Evolutionary conservation across 768 basidiomycete species (phyloP).

Genomic region (Lentinula lateritia): DNA sequence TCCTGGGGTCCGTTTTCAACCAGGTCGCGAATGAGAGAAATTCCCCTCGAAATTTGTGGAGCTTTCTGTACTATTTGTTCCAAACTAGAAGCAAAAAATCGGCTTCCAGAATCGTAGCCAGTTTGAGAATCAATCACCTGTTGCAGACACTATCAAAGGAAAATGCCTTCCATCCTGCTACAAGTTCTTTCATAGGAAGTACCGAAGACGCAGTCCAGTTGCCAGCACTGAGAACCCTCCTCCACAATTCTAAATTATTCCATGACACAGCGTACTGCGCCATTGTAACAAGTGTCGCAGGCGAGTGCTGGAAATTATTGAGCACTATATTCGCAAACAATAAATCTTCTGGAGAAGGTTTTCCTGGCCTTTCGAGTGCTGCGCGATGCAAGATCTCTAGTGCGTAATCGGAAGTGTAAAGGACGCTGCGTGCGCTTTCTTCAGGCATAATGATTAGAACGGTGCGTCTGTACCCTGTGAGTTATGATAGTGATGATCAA

Average conservation of each 20-base stretch:
- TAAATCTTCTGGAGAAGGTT: not conserved
- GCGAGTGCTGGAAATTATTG: not conserved
- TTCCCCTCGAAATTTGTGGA: no score
- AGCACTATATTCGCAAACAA: not conserved
- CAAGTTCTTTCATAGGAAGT: no score
- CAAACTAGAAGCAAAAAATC: no score
- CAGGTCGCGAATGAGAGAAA: no score
- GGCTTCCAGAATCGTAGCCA: no score
- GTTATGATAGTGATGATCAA: not conserved
- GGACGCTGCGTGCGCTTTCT: constrained; percentile 14
- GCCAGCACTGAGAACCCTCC: not conserved
- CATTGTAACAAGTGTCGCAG: not conserved
- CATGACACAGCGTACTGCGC: not conserved
- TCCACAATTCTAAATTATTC: constrained; percentile 6
- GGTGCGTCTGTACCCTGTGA: constrained; percentile 21
- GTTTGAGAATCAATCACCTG: no score
- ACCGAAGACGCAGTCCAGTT: no score
- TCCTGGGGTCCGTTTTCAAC: no score
- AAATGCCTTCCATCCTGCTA: no score
- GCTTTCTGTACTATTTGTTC: no score
- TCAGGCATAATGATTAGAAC: constrained; percentile 25
- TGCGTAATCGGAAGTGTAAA: constrained; percentile 9
- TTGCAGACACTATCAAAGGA: no score
- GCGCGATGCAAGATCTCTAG: not conserved
- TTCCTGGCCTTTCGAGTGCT: not conserved